A percentile compares a stretch with the other conserved stretches of the same genome.
Evolutionary conservation across 2,329 filamentous ascomycete genomes (phyloP).

Genomic region (Aspergillus alliaceus): DNA sequence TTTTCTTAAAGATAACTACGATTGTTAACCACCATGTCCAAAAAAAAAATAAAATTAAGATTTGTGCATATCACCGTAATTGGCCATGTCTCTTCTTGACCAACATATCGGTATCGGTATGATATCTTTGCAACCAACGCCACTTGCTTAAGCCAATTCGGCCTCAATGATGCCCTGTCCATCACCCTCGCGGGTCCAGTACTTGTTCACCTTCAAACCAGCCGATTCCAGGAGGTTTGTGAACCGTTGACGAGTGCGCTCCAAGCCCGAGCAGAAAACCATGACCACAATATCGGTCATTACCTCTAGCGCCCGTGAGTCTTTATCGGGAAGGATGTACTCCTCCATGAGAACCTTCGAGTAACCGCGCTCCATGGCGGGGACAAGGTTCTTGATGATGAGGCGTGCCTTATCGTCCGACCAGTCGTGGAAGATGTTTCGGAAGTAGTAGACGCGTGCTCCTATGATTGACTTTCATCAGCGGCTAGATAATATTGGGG

Average conservation of each 20-base stretch:
- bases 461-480: conserved; percentile 11
- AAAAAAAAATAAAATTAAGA: not conserved
- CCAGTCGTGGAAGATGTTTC: conserved; percentile 34
- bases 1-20: too few relatives aligned
- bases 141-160: conserved; percentile 4
- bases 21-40: too few relatives aligned
- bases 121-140: not conserved
- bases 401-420: conserved; percentile 25
- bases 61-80: not conserved
- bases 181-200: conserved; percentile 19
- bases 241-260: conserved; percentile 23
- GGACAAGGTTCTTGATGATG: conserved; percentile 21
- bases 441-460: conserved; percentile 32
- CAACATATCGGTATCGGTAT: too few relatives aligned
- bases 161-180: conserved; percentile 21
- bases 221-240: conserved; percentile 16
- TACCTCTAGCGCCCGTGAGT: conserved; percentile 16
- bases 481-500: not conserved
- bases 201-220: conserved; percentile 17
- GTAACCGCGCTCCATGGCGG: conserved; percentile 23
- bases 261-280: conserved; percentile 25
- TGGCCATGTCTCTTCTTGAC: not conserved
- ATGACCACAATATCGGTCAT: conserved; percentile 28
- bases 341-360: conserved; percentile 28
- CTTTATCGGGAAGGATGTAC: conserved; percentile 25